phyloP scores from a whole-genome alignment of 371 early-diverging fungal species.

The Saksenaea vasiformis region DNA sequence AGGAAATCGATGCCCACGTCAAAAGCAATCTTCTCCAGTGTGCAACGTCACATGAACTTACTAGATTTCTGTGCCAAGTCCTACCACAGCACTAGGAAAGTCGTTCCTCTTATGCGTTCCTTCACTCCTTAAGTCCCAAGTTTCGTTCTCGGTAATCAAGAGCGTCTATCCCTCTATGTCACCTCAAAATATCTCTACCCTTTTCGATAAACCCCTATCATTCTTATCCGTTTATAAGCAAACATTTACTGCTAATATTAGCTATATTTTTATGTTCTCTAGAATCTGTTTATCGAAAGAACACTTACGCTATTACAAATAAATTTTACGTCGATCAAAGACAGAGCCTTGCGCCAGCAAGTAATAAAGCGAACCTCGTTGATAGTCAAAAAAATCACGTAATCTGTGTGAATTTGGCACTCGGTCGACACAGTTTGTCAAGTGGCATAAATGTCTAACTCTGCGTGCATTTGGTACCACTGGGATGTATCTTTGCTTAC shows the following conservation, averaged over 20 bases:
- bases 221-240: neutral
- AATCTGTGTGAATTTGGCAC: too few species aligned
- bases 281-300: neutral
- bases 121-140: neutral
- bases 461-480: too few species aligned
- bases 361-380: too few species aligned
- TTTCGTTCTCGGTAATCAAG: neutral
- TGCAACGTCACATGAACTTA: conserved; percentile 21
- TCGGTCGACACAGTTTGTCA: too few species aligned
- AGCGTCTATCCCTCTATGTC: neutral
- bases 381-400: too few species aligned
- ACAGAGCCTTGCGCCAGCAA: too few species aligned
- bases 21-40: conserved; percentile 25
- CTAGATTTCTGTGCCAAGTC: conserved; percentile 25
- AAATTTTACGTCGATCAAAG: too few species aligned
- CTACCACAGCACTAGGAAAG: conserved; percentile 15
- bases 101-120: neutral
- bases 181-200: neutral
- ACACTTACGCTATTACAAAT: too few species aligned
- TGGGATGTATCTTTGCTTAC: too few species aligned
- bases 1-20: conserved; percentile 37
- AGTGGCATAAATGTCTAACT: too few species aligned
- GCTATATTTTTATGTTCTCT: neutral
- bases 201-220: neutral
- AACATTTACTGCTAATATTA: neutral